Base-by-base conservation (phyloP, 805 yeast species). In the Brettanomyces bruxellensis region DNA sequence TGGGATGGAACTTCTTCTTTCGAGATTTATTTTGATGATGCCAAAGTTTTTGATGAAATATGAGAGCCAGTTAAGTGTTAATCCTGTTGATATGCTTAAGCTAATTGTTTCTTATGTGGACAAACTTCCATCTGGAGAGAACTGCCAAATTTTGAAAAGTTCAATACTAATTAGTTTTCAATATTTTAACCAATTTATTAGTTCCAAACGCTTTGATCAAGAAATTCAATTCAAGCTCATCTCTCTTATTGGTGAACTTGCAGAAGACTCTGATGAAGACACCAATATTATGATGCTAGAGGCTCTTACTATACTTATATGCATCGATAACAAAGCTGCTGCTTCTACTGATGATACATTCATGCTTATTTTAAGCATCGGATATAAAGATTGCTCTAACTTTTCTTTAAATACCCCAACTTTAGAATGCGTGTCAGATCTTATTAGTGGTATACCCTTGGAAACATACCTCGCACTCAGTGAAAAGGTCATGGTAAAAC, bases 261-360 rank as follows among this genome's bases (percentile, higher is more conserved):
- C 74, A 3, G 75, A 72, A 1, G 83, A 78, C 1, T 76, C 93
- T 0, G 85, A 80, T 40, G 96, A 87, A 41, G 98, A 90, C 55
- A 76, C 95, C 0, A 79, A 85, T 34, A 76, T 89, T 1, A 71
- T 84, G 41, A 62, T 90, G 38, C 71, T 86, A 11, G 96, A 89
- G 58, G 75, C 84, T 0, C 62, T 86, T n/a, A 70, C 80, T 1
- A 70, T 73, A 3, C 75, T 81, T 1, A 73, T 85, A 37, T 69
- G 71, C 42, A 69, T 83, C 7, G 69, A 73, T 49, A 68, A 67
- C 44, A 55, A 53, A 7, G 50, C 56, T 2, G 47, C 64, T 35
- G 64, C 70, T 3, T 53, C 57, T 5, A 58, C 67, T 34, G 58
- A 64, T 5, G 52, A 59, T 2, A 69, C 74, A 6, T 67, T 86